phyloP scores from a whole-genome alignment of 164 flowering plant genomes.

The Vitis cinerea region DNA sequence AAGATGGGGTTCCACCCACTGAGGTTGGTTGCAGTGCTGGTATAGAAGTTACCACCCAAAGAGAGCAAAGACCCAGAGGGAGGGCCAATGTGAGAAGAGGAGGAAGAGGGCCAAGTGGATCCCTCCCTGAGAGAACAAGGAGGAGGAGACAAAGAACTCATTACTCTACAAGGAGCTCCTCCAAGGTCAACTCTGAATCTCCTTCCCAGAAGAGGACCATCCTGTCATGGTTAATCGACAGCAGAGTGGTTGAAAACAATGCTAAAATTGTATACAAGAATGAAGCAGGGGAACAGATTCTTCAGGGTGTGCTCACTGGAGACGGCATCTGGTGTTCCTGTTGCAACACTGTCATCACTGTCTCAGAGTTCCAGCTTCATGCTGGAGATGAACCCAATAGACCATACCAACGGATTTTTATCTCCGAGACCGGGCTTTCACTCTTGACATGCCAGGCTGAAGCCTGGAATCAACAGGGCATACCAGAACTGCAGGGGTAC shows the following conservation, averaged over 20 bases:
- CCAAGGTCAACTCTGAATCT: no score
- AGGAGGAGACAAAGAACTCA: background rate
- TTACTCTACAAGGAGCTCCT: no score
- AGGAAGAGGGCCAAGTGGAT: no score
- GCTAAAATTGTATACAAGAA: conserved; percentile 5
- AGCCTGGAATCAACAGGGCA: conserved; percentile 14
- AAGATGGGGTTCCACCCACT: no score
- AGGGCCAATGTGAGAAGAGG: no score
- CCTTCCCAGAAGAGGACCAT: conserved; percentile 12
- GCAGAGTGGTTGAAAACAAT: background rate
- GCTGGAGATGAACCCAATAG: background rate
- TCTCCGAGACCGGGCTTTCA: background rate
- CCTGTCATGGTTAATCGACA: conserved; percentile 27
- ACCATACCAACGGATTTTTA: conserved; percentile 19
- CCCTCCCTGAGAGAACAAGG: background rate
- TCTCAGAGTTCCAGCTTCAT: conserved; percentile 23
- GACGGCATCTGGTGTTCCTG: conserved; percentile 27
- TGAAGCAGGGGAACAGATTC: background rate
- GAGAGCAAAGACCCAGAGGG: no score
- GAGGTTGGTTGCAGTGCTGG: no score
- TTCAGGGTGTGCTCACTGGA: conserved; percentile 11
- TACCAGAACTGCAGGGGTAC: background rate
- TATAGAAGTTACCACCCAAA: no score
- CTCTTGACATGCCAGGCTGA: conserved; percentile 12
- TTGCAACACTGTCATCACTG: conserved; percentile 16